A percentile compares a stretch with the other conserved stretches of the same genome.
phyloP scores from a whole-genome alignment of 2,329 filamentous ascomycete genomes.

The Westerdykella ornata region DNA sequence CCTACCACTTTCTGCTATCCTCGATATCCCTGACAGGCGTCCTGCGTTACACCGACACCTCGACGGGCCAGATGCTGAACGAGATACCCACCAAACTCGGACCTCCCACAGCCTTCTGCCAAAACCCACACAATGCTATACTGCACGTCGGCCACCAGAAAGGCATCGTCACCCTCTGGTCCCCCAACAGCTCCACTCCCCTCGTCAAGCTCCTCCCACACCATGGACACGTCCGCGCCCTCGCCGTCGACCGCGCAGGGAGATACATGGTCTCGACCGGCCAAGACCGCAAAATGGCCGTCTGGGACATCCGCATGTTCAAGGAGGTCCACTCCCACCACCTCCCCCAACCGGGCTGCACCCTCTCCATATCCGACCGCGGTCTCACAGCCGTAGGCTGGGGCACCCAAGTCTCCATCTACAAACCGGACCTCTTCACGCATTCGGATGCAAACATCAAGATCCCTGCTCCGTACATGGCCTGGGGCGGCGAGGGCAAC shows the following conservation, averaged over 20 bases:
- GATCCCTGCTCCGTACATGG: conserved; percentile 83
- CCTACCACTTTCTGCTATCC: conserved; percentile 89
- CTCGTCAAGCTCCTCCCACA: conserved; percentile 89
- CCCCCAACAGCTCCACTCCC: conserved; percentile 78
- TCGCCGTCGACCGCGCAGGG: conserved; percentile 82
- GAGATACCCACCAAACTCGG: conserved; percentile 82
- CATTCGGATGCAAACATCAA: conserved; percentile 67
- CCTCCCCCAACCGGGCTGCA: conserved; percentile 72
- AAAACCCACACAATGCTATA: conserved; percentile 90
- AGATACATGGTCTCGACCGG: conserved; percentile 93
- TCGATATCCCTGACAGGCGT: conserved; percentile 79
- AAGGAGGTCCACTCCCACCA: conserved; percentile 87
- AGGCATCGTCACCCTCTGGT: conserved; percentile 91
- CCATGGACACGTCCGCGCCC: conserved; percentile 74
- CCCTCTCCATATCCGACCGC: conserved; percentile 80
- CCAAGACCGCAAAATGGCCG: conserved; percentile 83
- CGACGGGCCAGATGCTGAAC: conserved; percentile 79
- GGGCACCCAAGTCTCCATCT: conserved; percentile 83
- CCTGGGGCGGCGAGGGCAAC: conserved; percentile 81
- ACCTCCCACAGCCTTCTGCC: conserved; percentile 71
- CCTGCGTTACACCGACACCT: conserved; percentile 86
- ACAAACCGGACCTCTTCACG: conserved; percentile 75
- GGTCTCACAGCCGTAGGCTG: conserved; percentile 84
- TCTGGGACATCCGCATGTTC: conserved; percentile 94
- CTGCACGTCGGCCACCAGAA: conserved; percentile 92